Percentiles rank a stretch among this genome's conserved stretches.
Conservation (phyloP, 306 rosid genomes). For the Mimosa pudica region DNA sequence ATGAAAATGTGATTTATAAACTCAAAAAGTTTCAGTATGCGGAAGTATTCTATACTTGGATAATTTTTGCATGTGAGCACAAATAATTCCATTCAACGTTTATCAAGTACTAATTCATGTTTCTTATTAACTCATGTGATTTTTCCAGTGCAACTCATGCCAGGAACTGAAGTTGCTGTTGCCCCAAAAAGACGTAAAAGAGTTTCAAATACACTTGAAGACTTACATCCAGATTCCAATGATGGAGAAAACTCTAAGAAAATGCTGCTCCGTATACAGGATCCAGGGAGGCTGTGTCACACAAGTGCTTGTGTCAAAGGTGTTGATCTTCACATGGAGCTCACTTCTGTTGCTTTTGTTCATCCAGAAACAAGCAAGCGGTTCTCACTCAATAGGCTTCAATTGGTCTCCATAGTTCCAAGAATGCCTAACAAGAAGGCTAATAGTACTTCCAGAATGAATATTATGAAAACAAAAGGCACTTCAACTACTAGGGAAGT, state of each 20-base stretch:
- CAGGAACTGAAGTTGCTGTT: constrained; percentile 85
- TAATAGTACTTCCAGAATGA: constrained; percentile 43
- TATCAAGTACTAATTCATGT: constrained; percentile 4
- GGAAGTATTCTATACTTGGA: constrained; percentile 27
- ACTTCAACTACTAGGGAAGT: constrained; percentile 49
- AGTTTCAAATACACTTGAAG: constrained; percentile 41
- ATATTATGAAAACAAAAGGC: constrained; percentile 54
- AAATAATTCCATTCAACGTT: constrained; percentile 16
- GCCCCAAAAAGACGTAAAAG: constrained; percentile 84
- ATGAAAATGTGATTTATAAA: constrained; percentile 5
- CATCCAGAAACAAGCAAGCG: constrained; percentile 86
- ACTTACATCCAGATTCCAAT: constrained; percentile 40
- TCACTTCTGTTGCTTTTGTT: constrained; percentile 78
- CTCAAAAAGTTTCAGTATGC: constrained; percentile 1
- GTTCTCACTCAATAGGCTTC: constrained; percentile 63
- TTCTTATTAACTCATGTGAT: constrained; percentile 1
- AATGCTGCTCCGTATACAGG: constrained; percentile 79
- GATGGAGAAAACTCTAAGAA: constrained; percentile 46
- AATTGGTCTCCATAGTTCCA: constrained; percentile 67
- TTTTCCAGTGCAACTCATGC: constrained; percentile 82
- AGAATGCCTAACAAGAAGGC: constrained; percentile 54
- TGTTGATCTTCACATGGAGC: constrained; percentile 65
- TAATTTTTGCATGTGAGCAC: constrained; percentile 20
- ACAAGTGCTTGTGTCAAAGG: constrained; percentile 49
- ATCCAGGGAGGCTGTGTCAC: constrained; percentile 55